A percentile compares a stretch with the other conserved stretches of the same genome.
Conservation (phyloP, 129 eudicot species). For the Pittosporum tobira region DNA sequence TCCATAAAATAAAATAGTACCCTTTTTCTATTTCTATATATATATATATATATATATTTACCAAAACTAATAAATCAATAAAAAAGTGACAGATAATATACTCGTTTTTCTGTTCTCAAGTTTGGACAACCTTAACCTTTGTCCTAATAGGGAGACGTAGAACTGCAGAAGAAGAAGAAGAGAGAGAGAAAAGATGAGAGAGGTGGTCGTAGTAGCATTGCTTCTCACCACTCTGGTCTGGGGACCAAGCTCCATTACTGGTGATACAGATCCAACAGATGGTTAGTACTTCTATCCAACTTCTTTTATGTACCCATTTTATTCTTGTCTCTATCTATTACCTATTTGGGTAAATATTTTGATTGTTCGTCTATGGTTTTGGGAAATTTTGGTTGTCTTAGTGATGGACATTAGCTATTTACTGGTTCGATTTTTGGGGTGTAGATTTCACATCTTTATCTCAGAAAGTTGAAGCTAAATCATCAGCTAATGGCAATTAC, state of each 20-base stretch:
- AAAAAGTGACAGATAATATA: not conserved
- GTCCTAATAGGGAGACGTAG: too few relatives aligned
- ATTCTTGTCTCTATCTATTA: not conserved
- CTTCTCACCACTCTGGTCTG: conserved; percentile 31
- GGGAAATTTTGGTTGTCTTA: too few relatives aligned
- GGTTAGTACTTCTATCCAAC: conserved; percentile 29
- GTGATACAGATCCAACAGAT: conserved; percentile 76
- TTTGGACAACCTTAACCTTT: too few relatives aligned
- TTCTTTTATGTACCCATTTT: not conserved
- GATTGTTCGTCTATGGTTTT: too few relatives aligned
- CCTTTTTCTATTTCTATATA: not conserved
- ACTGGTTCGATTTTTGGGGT: not conserved
- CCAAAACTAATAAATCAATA: too few relatives aligned
- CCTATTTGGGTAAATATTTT: not conserved
- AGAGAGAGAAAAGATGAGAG: conserved; percentile 26
- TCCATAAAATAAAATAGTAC: not conserved
- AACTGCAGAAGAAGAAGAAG: conserved; percentile 4
- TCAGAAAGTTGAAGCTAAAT: not conserved
- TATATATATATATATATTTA: not conserved
- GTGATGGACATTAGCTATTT: too few relatives aligned
- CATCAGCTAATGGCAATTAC: too few relatives aligned
- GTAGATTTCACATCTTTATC: not conserved
- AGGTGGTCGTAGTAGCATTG: conserved; percentile 23
- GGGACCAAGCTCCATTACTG: conserved; percentile 36
- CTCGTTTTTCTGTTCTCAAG: not conserved